Conservation (phyloP, 257 asterid genomes). For the Nicotiana paniculata region DNA sequence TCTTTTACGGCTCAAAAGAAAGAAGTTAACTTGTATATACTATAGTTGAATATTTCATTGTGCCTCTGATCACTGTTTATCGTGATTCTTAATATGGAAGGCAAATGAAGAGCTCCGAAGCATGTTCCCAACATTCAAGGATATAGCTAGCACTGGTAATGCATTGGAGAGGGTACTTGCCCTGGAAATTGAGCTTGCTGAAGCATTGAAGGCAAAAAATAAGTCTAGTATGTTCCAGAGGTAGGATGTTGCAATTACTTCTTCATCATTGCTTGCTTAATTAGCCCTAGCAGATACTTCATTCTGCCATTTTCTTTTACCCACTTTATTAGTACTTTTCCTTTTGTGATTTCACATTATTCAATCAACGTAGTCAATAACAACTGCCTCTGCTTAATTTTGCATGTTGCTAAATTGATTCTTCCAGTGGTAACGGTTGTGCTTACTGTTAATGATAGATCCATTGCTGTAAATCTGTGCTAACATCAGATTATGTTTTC, state of each 20-base stretch:
- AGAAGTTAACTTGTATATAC: neutral
- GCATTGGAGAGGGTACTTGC: slow-evolving; percentile 89
- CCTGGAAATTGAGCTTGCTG: slow-evolving; percentile 89
- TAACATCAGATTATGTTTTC: neutral
- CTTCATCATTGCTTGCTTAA: neutral
- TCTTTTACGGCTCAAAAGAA: too few relatives aligned
- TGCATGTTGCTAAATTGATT: neutral
- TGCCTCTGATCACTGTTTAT: slow-evolving; percentile 16
- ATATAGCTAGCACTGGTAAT: slow-evolving; percentile 57
- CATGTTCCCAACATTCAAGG: slow-evolving; percentile 67
- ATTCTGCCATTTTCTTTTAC: neutral
- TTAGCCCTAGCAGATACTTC: neutral
- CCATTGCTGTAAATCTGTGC: neutral
- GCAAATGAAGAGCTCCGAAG: slow-evolving; percentile 77
- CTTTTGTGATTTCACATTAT: neutral
- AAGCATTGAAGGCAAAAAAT: slow-evolving; percentile 64
- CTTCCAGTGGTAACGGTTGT: neutral
- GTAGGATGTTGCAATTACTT: slow-evolving; percentile 26
- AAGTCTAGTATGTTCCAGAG: slow-evolving; percentile 60
- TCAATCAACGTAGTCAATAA: neutral
- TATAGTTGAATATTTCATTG: neutral
- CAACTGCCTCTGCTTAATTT: neutral
- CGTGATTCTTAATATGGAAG: slow-evolving; percentile 26
- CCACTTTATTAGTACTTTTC: neutral
- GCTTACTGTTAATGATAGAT: neutral